A percentile compares a stretch with the other conserved stretches of the same genome.
Conservation (phyloP, 495 filamentous ascomycete species). For the Sordaria brevicollis region DNA sequence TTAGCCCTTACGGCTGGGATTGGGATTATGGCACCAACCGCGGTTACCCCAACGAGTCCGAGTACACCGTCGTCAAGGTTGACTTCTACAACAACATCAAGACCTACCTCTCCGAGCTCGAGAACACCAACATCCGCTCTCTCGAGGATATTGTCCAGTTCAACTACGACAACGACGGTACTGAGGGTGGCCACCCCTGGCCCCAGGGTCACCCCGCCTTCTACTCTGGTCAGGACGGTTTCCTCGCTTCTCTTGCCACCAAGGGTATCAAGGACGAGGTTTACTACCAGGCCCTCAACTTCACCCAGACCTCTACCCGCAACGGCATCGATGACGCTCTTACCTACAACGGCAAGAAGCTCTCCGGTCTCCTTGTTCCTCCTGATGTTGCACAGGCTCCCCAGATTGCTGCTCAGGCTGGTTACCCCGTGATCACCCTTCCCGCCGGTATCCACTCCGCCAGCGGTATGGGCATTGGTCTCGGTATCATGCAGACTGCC, state of each 20-base stretch:
- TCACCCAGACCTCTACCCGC: slow-evolving; percentile 46
- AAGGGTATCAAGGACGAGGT: slow-evolving; percentile 53
- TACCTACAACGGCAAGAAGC: slow-evolving; percentile 29
- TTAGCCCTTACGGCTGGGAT: slow-evolving; percentile 55
- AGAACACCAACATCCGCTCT: slow-evolving; percentile 51
- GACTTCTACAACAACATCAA: slow-evolving; percentile 71
- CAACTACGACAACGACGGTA: slow-evolving; percentile 54
- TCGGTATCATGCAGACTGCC: slow-evolving; percentile 56
- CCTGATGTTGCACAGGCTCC: slow-evolving; percentile 55
- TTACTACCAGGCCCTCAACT: slow-evolving; percentile 54
- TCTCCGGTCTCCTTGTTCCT: slow-evolving; percentile 55
- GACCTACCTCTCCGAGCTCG: slow-evolving; percentile 52
- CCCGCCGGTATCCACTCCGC: slow-evolving; percentile 43
- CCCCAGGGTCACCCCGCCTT: slow-evolving; percentile 49
- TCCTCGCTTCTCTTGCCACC: slow-evolving; percentile 49
- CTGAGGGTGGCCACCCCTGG: slow-evolving; percentile 58
- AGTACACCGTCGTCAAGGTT: slow-evolving; percentile 61
- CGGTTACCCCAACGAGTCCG: slow-evolving; percentile 57
- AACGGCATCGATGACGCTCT: slow-evolving; percentile 62
- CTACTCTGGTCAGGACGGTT: slow-evolving; percentile 58
- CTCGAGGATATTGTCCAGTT: slow-evolving; percentile 60
- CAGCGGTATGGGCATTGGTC: slow-evolving; percentile 60
- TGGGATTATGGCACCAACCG: slow-evolving; percentile 60
- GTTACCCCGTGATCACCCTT: slow-evolving; percentile 62
- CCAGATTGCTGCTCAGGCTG: slow-evolving; percentile 43